Base-by-base conservation (phyloP, 345 rosid genomes). In the Sonneratia caseolaris region DNA sequence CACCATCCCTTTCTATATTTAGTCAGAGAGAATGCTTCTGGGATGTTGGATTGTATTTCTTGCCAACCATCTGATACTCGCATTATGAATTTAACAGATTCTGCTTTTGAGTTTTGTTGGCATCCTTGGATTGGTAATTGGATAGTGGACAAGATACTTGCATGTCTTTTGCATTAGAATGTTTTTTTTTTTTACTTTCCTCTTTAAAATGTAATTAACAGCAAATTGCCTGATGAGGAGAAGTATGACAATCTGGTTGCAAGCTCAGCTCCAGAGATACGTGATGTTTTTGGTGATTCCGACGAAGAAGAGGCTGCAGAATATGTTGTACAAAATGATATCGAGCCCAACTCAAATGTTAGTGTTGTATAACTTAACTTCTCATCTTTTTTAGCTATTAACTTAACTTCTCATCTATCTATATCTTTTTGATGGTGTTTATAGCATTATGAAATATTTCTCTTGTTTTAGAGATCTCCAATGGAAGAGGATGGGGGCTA, bases 281-380 rank as follows among this genome's bases (percentile, higher is more conserved):
- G 99, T 73, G 96, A 95, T 85, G 99, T 95, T 57, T 95, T 95
- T 84, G 99, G 99, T 70, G 97, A 88, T 64, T 92, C 98, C 42
- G 99, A 95, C 76, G 99, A 95, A 62, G 99, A 95, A 76, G 99
- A 92, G 42, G 90, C 72, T 22, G 86, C 80, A 66, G 94, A 80
- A 37, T 95, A 86, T 82, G 88, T 80, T 42, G 82, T 85, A 77
- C 87, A 74, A 73, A 81, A 87, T 81, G 93, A 90, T 71, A 75
- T 88, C 64, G 97, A 84, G 70, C 88, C 76, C 37, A 93, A 90
- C 77, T 82, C 78, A 79, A 82, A 75, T 64, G 97, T 91, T 83
- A 81, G 93, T 77, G 47, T 74, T 73, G 14, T 9, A 71, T 77
- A n/a, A 69, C 51, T 62, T 24, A 42, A 42, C 45, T 42, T 42